Base-by-base conservation (phyloP, 169 alveolate species). In the Eimeria sp. region DNA sequence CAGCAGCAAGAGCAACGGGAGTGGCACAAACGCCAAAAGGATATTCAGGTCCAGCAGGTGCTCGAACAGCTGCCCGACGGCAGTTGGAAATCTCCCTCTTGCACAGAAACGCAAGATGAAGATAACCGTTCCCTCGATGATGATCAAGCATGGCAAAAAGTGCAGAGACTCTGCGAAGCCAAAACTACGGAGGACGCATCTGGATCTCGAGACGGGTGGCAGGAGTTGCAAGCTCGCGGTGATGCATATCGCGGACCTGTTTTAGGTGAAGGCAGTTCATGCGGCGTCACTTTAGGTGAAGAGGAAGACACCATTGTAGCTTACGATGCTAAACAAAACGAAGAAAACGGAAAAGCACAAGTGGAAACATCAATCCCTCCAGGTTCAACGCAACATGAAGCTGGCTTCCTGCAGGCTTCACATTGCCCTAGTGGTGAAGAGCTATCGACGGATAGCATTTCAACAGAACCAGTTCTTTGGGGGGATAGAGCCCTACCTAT, bases 1-100 rank as follows among this genome's bases (percentile, higher is more conserved):
- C 93, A 87, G 82, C 83, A 65, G 76, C 70, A 65, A 49, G 82
- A 87, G 82, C 93, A 87, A 54, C 93, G 93, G 57, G 93, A 87
- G 45, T 87, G 93, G 93, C 83, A 63, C 14, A 20, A 87, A 73
- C 83, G 30, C 16, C 93, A 87, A 63, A 87, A 45, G 80, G 47
- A 13, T 4, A 40, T 87, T 16, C 93, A 87, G 67, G 93, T 65
- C 65, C 63, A 65, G 13, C 67, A 87, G 27, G 93, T 87, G 49
- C 93, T 87, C 34, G 40, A 63, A n/a, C 93, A 87, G 93, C 61
- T 87, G 73, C 57, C 30, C 18, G 82, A 87, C 27, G 83, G 65
- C 0, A 16, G 13, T n/a, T n/a, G 45, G 49, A 16, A 40, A 20
- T 3, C 88, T 3, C n/a, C 67, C 45, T 22, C 14, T 22, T 49